Evolutionary conservation across 1,284 basidiomycete genomes (phyloP).

Genomic region (Tremellales sp.): DNA sequence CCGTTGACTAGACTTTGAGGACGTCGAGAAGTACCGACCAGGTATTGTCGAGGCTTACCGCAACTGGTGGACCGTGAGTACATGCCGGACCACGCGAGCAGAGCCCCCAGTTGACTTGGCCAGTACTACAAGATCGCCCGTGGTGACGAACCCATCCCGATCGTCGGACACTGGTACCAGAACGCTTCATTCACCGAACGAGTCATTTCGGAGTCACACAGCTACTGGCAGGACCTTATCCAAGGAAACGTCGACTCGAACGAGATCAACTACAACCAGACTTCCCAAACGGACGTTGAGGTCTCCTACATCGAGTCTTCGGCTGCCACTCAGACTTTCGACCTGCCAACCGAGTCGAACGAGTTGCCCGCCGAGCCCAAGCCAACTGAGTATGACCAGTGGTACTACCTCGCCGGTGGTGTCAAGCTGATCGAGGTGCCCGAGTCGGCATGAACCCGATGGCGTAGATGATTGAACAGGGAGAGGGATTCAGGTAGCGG

Average conservation of each 20-base stretch:
- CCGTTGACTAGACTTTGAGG: conserved; percentile 5
- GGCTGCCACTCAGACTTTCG: neutral
- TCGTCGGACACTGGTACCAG: conserved; percentile 11
- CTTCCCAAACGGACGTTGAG: neutral
- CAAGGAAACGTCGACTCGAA: conserved; percentile 2
- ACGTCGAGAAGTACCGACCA: conserved; percentile 9
- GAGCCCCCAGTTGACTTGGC: too few species aligned
- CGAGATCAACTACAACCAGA: conserved; percentile 6
- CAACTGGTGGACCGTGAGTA: conserved; percentile 13
- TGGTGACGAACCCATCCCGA: conserved; percentile 8
- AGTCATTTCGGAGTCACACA: conserved; percentile 3
- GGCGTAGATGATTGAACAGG: too few species aligned
- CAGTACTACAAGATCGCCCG: conserved; percentile 12
- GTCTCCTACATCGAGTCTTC: neutral
- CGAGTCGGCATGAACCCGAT: neutral
- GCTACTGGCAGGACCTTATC: neutral
- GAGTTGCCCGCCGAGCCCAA: conserved; percentile 7
- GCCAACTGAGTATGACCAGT: conserved; percentile 4
- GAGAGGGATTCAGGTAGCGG: too few species aligned
- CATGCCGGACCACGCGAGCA: neutral
- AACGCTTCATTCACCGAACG: conserved; percentile 1
- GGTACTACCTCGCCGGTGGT: conserved; percentile 9
- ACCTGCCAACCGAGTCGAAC: conserved; percentile 2
- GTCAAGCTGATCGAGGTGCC: conserved; percentile 5
- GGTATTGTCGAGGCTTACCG: conserved; percentile 6